Evolutionary conservation across 2,329 filamentous ascomycete genomes (phyloP).

Genomic region (Hypoxylon sp.): DNA sequence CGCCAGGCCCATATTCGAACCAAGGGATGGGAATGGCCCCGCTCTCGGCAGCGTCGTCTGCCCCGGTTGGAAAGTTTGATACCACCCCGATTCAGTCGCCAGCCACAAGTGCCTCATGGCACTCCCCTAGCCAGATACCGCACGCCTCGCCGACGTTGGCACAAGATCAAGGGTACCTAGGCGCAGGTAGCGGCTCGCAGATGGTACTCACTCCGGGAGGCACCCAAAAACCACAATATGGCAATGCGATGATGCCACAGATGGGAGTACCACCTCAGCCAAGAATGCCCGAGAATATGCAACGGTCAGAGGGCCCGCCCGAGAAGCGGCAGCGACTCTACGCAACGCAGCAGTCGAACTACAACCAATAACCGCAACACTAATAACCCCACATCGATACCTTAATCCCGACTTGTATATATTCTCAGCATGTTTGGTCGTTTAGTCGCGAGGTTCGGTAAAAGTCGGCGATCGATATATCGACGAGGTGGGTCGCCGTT

Average conservation of each 20-base stretch:
- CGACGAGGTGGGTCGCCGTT: constrained; percentile 8
- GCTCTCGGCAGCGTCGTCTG: constrained; percentile 45
- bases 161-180: constrained; percentile 55
- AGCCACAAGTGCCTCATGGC: constrained; percentile 57
- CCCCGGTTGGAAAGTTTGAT: constrained; percentile 58
- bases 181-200: constrained; percentile 51
- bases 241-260: constrained; percentile 52
- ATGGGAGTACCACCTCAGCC: constrained; percentile 45
- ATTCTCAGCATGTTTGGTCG: constrained; percentile 27
- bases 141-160: constrained; percentile 60
- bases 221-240: constrained; percentile 48
- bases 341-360: constrained; percentile 53
- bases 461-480: constrained; percentile 19
- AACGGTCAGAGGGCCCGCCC: constrained; percentile 51
- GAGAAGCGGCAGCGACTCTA: constrained; percentile 65
- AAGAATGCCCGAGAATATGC: constrained; percentile 46
- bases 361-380: constrained; percentile 46
- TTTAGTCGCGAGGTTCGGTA: constrained; percentile 2
- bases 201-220: constrained; percentile 52
- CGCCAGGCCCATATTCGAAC: constrained; percentile 46
- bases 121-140: constrained; percentile 61
- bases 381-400: constrained; percentile 8
- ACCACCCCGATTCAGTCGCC: constrained; percentile 65
- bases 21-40: constrained; percentile 48
- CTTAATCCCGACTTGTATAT: constrained; percentile 43